Conservation (phyloP, 2,329 filamentous ascomycete species). For the Elsinoe perseae region DNA sequence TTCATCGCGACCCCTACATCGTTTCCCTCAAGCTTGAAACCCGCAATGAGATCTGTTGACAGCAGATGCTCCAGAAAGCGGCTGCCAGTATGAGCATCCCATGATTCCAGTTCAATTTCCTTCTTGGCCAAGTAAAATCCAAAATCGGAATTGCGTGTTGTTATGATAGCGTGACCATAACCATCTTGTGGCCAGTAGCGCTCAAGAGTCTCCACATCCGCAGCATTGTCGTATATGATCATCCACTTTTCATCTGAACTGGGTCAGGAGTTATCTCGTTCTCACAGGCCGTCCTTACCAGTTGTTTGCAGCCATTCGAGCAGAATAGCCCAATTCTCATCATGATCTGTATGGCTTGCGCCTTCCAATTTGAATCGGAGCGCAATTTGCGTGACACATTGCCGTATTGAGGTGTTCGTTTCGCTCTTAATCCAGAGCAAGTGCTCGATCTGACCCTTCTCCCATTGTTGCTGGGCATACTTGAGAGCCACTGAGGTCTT, state of each 20-base stretch:
- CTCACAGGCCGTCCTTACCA: no score
- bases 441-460: not conserved
- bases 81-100: not conserved
- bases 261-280: no score
- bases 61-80: not conserved
- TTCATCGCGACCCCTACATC: not conserved
- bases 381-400: not conserved
- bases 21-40: not conserved
- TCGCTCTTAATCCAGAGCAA: not conserved
- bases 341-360: not conserved
- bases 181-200: not conserved
- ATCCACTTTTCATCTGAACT: not conserved
- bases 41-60: not conserved
- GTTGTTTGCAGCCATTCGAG: not conserved
- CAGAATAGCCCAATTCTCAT: not conserved
- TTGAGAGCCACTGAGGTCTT: not conserved
- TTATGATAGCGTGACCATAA: not conserved
- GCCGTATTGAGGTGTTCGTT: not conserved
- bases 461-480: not conserved
- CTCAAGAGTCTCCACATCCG: not conserved
- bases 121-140: not conserved
- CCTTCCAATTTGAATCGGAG: not conserved
- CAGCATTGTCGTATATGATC: not conserved
- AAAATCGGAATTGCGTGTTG: not conserved
- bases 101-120: not conserved